Evolutionary conservation across 768 basidiomycete species (phyloP).

Genomic region (Favolaschia claudopus): DNA sequence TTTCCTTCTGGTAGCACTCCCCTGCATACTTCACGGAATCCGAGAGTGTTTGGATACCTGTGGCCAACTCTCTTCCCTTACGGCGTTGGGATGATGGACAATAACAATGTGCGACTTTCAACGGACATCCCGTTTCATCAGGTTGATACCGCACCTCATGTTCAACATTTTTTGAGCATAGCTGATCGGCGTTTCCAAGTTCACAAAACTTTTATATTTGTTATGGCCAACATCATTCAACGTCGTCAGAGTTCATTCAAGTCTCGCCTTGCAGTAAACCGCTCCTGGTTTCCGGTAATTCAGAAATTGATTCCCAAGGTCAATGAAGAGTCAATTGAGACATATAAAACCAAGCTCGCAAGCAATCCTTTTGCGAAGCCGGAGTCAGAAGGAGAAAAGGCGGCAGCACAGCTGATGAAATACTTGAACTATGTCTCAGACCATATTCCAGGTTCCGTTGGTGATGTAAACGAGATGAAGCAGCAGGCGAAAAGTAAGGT

Average conservation of each 20-base stretch:
- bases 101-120: conserved; percentile 4
- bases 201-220: conserved; percentile 23
- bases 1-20: conserved; percentile 23
- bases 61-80: conserved; percentile 33
- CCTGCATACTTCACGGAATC: conserved; percentile 22
- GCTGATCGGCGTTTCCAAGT: conserved; percentile 21
- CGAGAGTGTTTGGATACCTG: conserved; percentile 21
- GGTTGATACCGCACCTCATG: conserved; percentile 17
- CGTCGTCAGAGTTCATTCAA: conserved; percentile 18
- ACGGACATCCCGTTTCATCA: conserved; percentile 5
- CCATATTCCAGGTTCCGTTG: conserved; percentile 27
- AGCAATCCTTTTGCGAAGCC: conserved; percentile 21
- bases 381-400: conserved; percentile 26
- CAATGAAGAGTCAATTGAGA: background rate
- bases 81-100: conserved; percentile 29
- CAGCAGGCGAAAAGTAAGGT: conserved; percentile 21
- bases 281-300: conserved; percentile 23
- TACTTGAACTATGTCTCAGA: conserved; percentile 27
- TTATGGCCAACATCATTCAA: conserved; percentile 23
- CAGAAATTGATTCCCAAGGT: conserved; percentile 9
- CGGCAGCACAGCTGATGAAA: conserved; percentile 16
- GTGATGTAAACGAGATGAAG: conserved; percentile 23
- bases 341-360: conserved; percentile 13
- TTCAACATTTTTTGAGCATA: conserved; percentile 14
- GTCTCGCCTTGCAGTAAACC: conserved; percentile 11